Evolutionary conservation across 176 grass and related monocot genomes (phyloP), one percentile per base, ranked within the genome.

Genomic region (Canna indica): DNA sequence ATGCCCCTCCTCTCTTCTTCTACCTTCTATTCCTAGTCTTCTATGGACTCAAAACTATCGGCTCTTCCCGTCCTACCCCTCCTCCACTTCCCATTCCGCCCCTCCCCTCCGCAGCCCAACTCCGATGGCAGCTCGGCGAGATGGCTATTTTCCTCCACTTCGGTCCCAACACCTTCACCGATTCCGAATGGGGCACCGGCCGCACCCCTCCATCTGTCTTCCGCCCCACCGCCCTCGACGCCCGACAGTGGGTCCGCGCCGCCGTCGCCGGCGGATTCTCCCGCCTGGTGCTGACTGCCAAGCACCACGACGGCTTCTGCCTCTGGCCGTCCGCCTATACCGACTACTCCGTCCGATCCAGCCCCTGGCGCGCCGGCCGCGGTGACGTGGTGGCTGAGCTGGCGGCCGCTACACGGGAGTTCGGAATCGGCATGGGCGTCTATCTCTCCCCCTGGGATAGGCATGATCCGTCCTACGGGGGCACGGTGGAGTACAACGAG

Each of bases 91-190:
- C 86, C 15, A 30, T 97, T 57, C 74, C 82, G 17, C 93, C 93
- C 7, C 39, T 97, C 36, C 93, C 93, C 20, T 83, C 88, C 41
- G 82, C 87, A 74, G 78, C 88, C 67, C 93, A 97, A 79, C 79
- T 97, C 35, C 70, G 62, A 38, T 97, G 93, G 93, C 93, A 97
- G 75, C 79, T 87, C 50, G 83, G 85, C 63, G 93, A 97, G 83
- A 91, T 91, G 88, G 88, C 93, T 25, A 71, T 91, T 74, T 97
- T 97, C 77, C 75, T 91, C 74, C 93, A 96, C 74, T 96, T 97
- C 79, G 93, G 93, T 33, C 83, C 88, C 79, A 97, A 97, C 75
- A 97, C 93, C 83, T 97, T 97, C 86, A 97, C 88, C 64, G 93
- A 87, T 77, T 87, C 93, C 64, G 88, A 97, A 74, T 90, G 88